Conservation (phyloP, 1,139 yeast species). For the Meyerozyma athensensis region DNA sequence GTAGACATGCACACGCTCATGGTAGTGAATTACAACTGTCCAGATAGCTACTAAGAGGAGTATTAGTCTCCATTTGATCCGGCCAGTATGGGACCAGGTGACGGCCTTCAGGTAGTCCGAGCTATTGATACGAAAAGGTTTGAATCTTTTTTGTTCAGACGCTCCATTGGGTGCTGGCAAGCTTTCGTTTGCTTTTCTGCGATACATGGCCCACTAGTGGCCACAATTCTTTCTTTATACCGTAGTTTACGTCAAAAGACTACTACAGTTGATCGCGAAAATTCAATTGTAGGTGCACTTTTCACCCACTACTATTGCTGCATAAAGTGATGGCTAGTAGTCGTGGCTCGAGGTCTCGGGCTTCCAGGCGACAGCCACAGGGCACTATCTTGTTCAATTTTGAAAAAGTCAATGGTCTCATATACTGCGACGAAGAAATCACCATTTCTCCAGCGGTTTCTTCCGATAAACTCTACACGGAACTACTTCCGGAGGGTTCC, state of each 20-base stretch:
- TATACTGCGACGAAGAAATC: conserved; percentile 17
- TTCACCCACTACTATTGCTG: neutral
- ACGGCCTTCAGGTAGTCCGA: neutral
- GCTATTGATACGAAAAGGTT: neutral
- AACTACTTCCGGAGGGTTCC: neutral
- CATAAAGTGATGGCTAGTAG: neutral
- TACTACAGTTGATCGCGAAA: neutral
- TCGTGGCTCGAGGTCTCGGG: neutral
- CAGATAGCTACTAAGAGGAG: conserved; percentile 32
- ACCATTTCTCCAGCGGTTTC: conserved; percentile 1
- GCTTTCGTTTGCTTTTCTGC: conserved; percentile 7
- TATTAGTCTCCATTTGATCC: conserved; percentile 7
- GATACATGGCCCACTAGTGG: neutral
- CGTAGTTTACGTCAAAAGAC: neutral
- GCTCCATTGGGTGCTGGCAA: conserved; percentile 7
- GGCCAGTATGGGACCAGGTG: neutral
- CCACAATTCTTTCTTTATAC: no score
- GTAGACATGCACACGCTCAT: conserved; percentile 56
- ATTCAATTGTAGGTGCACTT: neutral
- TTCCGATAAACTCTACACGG: conserved; percentile 1
- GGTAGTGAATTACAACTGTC: conserved; percentile 33
- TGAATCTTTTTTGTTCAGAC: conserved; percentile 1
- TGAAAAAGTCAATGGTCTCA: conserved; percentile 24
- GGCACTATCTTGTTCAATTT: conserved; percentile 24
- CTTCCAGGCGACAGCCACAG: neutral